Percentiles rank a stretch among this genome's conserved stretches.
phyloP scores from a whole-genome alignment of 2,329 filamentous ascomycete species.

The Trichoderma sp. region DNA sequence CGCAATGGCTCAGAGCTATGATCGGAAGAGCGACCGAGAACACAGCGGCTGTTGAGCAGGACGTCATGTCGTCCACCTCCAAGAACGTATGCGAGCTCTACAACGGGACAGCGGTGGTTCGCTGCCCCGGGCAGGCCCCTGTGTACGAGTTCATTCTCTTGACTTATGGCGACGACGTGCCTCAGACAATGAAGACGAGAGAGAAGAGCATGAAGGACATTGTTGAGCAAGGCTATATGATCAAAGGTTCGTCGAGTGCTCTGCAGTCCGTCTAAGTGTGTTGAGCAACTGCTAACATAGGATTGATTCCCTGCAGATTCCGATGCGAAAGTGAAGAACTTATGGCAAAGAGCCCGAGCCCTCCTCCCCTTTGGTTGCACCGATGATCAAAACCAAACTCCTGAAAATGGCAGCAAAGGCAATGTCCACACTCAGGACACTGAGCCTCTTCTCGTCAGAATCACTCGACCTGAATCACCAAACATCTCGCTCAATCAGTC shows the following conservation, averaged over 20 bases:
- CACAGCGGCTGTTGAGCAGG: constrained; percentile 44
- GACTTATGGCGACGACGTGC: not conserved
- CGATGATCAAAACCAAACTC: not conserved
- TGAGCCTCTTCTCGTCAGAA: not conserved
- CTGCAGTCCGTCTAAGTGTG: no score
- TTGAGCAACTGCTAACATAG: not conserved
- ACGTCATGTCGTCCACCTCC: constrained; percentile 51
- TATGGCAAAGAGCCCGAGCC: not conserved
- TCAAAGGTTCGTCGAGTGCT: not conserved
- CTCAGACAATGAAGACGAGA: not conserved
- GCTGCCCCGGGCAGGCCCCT: constrained; percentile 30
- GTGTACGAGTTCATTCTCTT: constrained; percentile 31
- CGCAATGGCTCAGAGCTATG: constrained; percentile 46
- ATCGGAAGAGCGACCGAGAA: constrained; percentile 51
- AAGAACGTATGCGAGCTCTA: constrained; percentile 50
- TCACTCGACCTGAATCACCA: not conserved
- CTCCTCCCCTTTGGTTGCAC: not conserved
- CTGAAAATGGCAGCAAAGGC: not conserved
- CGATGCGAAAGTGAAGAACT: not conserved
- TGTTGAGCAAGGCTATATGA: not conserved
- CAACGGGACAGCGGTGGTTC: constrained; percentile 45
- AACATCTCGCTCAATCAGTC: constrained; percentile 18
- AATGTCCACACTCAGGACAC: not conserved
- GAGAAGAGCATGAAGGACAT: not conserved
- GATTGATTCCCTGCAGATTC: not conserved